Evolutionary conservation across 2,329 filamentous ascomycete species (phyloP), one percentile per base, ranked within the genome.

Genomic region (Penicillium sp.): DNA sequence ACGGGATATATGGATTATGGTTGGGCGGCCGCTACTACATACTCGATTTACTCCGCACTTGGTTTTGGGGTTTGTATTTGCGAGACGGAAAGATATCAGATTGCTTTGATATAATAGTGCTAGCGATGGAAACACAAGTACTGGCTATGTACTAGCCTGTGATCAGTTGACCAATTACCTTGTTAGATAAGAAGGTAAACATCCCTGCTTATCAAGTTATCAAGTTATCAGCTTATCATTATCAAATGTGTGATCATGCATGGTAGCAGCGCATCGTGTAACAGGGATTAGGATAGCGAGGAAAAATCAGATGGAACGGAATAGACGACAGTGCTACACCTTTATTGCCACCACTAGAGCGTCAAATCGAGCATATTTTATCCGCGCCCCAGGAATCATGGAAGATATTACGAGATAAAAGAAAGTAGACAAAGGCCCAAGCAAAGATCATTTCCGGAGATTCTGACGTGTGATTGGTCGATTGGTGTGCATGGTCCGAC

Each of bases 401-500:
- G 68, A 2, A 68, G 62, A 55, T 69, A 69, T 57, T 68, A 69
- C 58, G 54, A 7, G 31, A 33, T 16, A 16, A 33, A 33, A 3
- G 14, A 1, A 33, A 33, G 5, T 11, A 33, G 31, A 33, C 31
- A 33, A 33, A 31, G 29, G 27, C 27, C 27, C 8, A 29, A 29
- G 29, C 29, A 14, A 33, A 7, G 5, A 33, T 33, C 14, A 33
- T 6, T 11, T 7, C 7, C 31, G 31, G 13, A 3, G 31, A 1
- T 5, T 11, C 11, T 14, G 29, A 6, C 13, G 5, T 33, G n/a
- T n/a, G 35, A 39, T 39, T 39, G 35, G 35, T 10, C 9, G 35
- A 39, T 19, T 39, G n/a, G n/a, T 2, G 35, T 39, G n/a, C n/a
- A 39, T 19, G 13, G 14, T 33, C 13, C 31, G 5, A 33, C 4